These are phyloP conservation scores for Fusarium sarcochroum DNA, from an alignment of 2,329 filamentous ascomycete genomes.

Conservation along the genomic window DNA sequence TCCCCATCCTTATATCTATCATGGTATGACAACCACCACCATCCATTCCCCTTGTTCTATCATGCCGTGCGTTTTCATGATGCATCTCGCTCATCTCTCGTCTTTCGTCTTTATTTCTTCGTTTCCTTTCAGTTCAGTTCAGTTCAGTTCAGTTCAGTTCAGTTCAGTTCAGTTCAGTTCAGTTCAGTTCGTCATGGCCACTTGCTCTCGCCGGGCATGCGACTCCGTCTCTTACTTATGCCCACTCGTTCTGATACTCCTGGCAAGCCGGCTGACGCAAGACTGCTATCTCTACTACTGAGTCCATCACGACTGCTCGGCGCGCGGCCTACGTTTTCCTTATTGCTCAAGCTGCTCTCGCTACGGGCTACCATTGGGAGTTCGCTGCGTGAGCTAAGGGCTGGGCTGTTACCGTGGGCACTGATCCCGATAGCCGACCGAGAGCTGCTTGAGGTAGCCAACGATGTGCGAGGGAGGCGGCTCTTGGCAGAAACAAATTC, in stretches of 20 bases:
- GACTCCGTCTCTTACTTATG: constrained; percentile 46
- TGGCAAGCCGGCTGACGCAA: constrained; percentile 33
- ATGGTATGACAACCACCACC: constrained; percentile 6
- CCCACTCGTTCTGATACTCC: constrained; percentile 30
- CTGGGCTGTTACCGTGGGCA: constrained; percentile 38
- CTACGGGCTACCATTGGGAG: constrained; percentile 55
- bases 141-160: constrained; percentile 1
- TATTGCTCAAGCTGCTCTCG: constrained; percentile 58
- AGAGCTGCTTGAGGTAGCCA: constrained; percentile 48
- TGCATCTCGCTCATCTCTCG: constrained; percentile 21
- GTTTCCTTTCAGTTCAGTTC: background rate
- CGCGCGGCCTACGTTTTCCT: constrained; percentile 54
- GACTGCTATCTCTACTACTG: constrained; percentile 41
- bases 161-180: background rate
- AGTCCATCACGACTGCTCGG: constrained; percentile 46
- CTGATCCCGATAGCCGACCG: constrained; percentile 28
- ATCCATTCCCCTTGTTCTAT: constrained; percentile 11
- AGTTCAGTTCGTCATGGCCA: constrained; percentile 40
- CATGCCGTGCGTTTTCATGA: constrained; percentile 27
- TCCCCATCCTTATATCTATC: constrained; percentile 31
- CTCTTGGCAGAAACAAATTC: constrained; percentile 57
- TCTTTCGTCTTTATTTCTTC: constrained; percentile 10
- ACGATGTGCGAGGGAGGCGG: constrained; percentile 57
- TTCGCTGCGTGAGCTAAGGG: constrained; percentile 38
- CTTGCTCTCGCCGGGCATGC: constrained; percentile 47